Evolutionary conservation across 139 green algal genomes (phyloP), one percentile per base, ranked within the genome.

Genomic region (Micractinium sp.): DNA sequence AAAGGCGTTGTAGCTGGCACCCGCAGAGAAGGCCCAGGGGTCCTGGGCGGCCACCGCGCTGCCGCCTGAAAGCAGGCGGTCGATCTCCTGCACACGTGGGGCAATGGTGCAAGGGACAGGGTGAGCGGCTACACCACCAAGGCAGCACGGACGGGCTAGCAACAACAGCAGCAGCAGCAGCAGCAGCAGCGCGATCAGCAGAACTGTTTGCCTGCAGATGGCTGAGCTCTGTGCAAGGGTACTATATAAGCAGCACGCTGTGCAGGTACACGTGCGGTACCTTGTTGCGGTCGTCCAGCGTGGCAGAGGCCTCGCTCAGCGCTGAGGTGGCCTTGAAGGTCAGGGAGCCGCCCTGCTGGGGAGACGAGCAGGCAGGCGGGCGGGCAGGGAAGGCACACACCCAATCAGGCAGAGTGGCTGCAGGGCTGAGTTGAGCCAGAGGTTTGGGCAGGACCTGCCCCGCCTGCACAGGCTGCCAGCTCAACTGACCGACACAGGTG

Each of bases 271-370:
- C 74, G 3, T 74, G 41, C 9, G 56, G 25, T 36, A 89, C 86
- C 86, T 89, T 89, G 86, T 86, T 86, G 1, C 78, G 61, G 77
- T 90, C 86, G 31, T 86, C 77, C 36, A 90, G 77, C 0, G 86
- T 73, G 61, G 76, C 77, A 22, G 86, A 90, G 1, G 63, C 31
- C 31, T 86, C 86, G 63, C 36, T 73, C 3, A 84, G 41, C 33
- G 39, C 85, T 9, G 41, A 75, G n/a, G 60, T 33, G 47, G 66
- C 61, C 77, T 81, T 86, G 86, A 81, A 36, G 63, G 77, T 47
- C 19, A 84, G 31, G 63, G 86, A 81, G 38, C 61, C 63, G 38
- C 77, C 86, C 20, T 87, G 74, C 74, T 25, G 63, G 63, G 63
- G 63, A 25, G 63, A 25, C 63, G 22, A 31, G 63, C 63, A 23